Evolutionary conservation across 495 filamentous ascomycete genomes (phyloP), one percentile per base, ranked within the genome.

Genomic region (Aspergillus heteromorphus): DNA sequence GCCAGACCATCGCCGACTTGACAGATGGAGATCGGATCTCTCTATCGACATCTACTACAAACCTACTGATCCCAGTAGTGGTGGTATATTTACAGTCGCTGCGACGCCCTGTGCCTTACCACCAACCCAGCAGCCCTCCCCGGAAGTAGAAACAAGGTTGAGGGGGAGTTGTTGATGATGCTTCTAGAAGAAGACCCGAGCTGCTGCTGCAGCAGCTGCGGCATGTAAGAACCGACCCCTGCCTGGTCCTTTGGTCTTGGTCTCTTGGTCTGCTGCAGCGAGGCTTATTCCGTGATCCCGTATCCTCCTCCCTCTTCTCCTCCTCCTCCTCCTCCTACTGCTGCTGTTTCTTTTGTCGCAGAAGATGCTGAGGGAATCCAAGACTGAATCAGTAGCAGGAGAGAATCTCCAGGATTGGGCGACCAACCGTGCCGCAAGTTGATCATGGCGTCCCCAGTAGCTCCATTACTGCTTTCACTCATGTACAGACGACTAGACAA

Each of bases 141-240:
- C 8, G 30, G 48, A 18, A 13, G 30, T 41, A n/a, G 34, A 38
- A 38, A 38, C 34, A 38, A 38, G 13, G 36, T 41, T 41, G 20
- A 51, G 36, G 30, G 30, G 29, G 17, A 14, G 19, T 2, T 36
- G 29, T 54, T 48, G 16, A 27, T 40, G 51, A 54, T 54, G 42
- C 43, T 54, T 54, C 51, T 54, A 54, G 51, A 54, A 54, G 18
- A 54, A 19, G 21, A 48, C 51, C 38, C 48, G 51, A 23, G 27
- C 27, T n/a, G 42, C 19, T 48, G 34, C 27, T n/a, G 42, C 19
- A 40, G 34, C 34, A 38, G 34, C 34, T 38, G 34, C 34, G 16
- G 19, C 51, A 47, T 54, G 51, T 48, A 48, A 54, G 51, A 41
- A 40, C 51, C 42, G 36, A 23, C 42, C 19, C 17, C 34, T 27